phyloP scores from a whole-genome alignment of 2,329 filamentous ascomycete species.

The Alternaria viburni region DNA sequence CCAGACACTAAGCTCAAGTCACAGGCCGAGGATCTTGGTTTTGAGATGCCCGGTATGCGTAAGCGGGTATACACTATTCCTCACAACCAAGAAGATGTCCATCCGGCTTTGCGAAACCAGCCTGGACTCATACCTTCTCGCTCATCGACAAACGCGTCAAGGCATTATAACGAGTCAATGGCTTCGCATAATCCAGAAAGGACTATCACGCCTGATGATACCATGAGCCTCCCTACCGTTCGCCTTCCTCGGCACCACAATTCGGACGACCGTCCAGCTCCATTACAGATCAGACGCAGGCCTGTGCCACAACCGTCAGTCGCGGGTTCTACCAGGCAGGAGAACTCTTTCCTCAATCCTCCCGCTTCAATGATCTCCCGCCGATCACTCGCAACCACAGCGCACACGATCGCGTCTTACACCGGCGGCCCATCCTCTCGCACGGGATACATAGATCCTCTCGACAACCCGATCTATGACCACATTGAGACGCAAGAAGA shows the following conservation, averaged over 20 bases:
- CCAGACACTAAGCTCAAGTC: not conserved
- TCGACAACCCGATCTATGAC: conserved; percentile 12
- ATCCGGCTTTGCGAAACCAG: not conserved
- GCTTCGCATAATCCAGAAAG: not conserved
- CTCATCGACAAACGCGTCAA: not conserved
- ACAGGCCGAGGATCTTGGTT: conserved; percentile 4
- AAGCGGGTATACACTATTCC: not conserved
- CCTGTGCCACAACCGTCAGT: not conserved
- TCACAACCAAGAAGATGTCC: not conserved
- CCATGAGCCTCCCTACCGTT: not conserved
- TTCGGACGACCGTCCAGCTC: not conserved
- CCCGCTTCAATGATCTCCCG: not conserved
- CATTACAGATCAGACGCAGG: not conserved
- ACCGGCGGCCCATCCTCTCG: conserved; percentile 1
- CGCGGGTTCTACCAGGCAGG: too few relatives aligned
- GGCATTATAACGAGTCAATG: not conserved
- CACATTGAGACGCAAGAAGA: not conserved
- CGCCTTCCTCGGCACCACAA: not conserved
- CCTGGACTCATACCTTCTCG: not conserved
- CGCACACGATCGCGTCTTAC: conserved; percentile 16
- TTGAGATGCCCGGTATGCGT: not conserved
- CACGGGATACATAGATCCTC: conserved; percentile 1
- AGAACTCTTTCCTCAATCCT: not conserved
- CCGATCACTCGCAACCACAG: not conserved
- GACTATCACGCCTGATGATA: conserved; percentile 4